Base-by-base conservation (phyloP, 371 early-diverging fungal genomes). In the Scutellospora calospora region DNA sequence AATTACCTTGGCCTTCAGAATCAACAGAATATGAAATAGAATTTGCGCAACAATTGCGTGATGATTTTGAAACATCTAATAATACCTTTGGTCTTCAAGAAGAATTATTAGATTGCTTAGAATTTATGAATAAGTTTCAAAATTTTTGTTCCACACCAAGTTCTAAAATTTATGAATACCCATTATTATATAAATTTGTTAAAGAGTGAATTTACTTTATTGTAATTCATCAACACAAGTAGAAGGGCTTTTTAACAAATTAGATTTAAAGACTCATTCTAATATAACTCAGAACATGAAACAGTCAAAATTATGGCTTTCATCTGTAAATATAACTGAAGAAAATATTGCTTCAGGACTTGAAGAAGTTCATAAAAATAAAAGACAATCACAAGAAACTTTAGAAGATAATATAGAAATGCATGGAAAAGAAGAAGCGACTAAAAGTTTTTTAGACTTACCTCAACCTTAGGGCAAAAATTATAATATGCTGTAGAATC, bases 201-300 rank as follows among this genome's bases (percentile, higher is more conserved):
- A 57, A 71, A 29, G 41, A 71, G 2, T 6, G 16, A 74, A 33
- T 74, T 45, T 74, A 33, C 12, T 31, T 5, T 55, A 55, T 55
- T 14, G 35, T 54, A n/a, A 18, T 74, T 52, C 75, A 74, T 31
- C 55, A 74, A 55, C 57, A 74, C 55, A 74, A 33, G 49, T 74
- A 11, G 55, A 74, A 31, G 55, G 22, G 31, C 29, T 74, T 9
- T 74, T 74, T 33, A 74, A 74, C 29, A 74, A 74, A 54, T 54
- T 55, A 35, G 57, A 74, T 74, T 18, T 74, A 29, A 74, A 74
- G 54, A 74, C 35, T 22, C 31, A 74, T 22, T 3, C 22, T 12
- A 74, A 74, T 18, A 69, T 69, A 11, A 38, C 25, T 45, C 20
- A 20, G 8, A 22, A 1, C 5, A 20, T 22, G 33, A 69, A 69